Percentiles rank a stretch among this genome's conserved stretches.
phyloP scores from a whole-genome alignment of 148 eudicot species.

The Bassia scoparia region DNA sequence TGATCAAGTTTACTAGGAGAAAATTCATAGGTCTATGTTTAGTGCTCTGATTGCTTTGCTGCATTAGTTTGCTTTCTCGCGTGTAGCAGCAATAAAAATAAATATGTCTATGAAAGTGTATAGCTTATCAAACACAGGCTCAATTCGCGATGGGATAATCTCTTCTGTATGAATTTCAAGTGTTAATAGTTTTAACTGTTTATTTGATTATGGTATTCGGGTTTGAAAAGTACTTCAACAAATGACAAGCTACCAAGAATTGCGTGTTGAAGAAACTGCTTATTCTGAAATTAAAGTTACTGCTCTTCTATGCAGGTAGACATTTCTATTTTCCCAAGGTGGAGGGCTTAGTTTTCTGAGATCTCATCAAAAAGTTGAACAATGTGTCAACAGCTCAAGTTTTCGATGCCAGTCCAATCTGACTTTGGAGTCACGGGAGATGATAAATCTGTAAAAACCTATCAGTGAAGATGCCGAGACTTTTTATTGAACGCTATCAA shows the following conservation, averaged over 20 bases:
- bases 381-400: constrained; percentile 28
- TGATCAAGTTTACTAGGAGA: background rate
- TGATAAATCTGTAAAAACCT: constrained; percentile 47
- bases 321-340: constrained; percentile 42
- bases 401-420: constrained; percentile 55
- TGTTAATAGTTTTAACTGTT: background rate
- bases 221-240: background rate
- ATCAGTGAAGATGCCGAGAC: constrained; percentile 63
- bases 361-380: constrained; percentile 35
- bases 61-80: background rate
- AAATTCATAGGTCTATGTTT: background rate
- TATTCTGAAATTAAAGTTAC: background rate
- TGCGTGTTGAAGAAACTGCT: background rate
- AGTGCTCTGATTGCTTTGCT: no score
- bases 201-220: background rate
- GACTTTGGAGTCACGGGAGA: constrained; percentile 51
- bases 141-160: background rate
- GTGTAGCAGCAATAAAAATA: no score
- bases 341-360: constrained; percentile 41
- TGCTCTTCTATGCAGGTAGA: constrained; percentile 47
- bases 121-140: background rate
- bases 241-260: background rate
- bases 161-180: background rate
- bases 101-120: background rate
- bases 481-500: constrained; percentile 67